These are phyloP conservation scores for Tetrahymena elliotti DNA, from an alignment of 73 alveolate species.

Conservation along the genomic window DNA sequence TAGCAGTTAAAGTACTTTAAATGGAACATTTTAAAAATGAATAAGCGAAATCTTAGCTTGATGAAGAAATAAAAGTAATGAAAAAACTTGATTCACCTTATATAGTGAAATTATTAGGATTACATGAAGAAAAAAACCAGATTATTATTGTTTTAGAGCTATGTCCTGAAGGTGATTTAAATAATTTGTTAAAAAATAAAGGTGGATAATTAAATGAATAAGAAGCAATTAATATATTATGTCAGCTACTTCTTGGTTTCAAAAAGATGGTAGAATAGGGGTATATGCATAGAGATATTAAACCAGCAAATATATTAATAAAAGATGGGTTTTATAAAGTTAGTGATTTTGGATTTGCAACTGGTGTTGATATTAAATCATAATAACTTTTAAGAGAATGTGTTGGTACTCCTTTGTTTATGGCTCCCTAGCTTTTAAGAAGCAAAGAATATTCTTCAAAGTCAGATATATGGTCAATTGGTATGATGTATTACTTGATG, in stretches of 20 bases:
- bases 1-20: slow-evolving; percentile 10
- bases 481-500: slow-evolving; percentile 39
- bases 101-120: neutral
- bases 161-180: neutral
- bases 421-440: slow-evolving; percentile 28
- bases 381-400: slow-evolving; percentile 22
- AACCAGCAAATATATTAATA: slow-evolving; percentile 47
- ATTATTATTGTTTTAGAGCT: neutral
- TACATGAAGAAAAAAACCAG: neutral
- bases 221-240: neutral
- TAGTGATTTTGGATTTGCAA: slow-evolving; percentile 42
- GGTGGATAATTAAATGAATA: neutral
- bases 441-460: slow-evolving; percentile 20
- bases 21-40: neutral
- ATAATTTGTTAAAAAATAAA: neutral
- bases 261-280: neutral
- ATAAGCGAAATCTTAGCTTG: neutral
- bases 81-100: neutral
- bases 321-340: slow-evolving; percentile 16
- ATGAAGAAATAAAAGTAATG: neutral
- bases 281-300: slow-evolving; percentile 45
- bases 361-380: slow-evolving; percentile 22
- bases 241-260: neutral
- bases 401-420: slow-evolving; percentile 41
- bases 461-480: slow-evolving; percentile 44